These are phyloP conservation scores for Monosporascus sp. DNA, from an alignment of 2,329 filamentous ascomycete species.

Conservation along the genomic window DNA sequence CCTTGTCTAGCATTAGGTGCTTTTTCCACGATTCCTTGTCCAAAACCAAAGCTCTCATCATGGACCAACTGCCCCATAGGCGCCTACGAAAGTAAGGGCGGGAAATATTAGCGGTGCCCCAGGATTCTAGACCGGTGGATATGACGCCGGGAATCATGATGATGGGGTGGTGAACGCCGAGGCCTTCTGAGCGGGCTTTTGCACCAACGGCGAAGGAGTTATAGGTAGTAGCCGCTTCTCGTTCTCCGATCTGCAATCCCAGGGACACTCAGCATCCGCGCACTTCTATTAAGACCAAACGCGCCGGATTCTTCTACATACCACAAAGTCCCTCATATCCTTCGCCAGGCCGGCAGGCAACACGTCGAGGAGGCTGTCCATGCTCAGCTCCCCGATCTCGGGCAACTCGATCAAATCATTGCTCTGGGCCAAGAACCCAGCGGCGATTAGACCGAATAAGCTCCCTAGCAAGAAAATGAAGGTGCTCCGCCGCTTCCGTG, in stretches of 20 bases:
- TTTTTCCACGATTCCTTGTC: constrained; percentile 94
- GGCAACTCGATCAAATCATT: constrained; percentile 84
- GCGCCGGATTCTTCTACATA: constrained; percentile 36
- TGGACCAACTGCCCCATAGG: constrained; percentile 96
- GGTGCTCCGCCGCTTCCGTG: constrained; percentile 67
- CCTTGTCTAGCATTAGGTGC: constrained; percentile 94
- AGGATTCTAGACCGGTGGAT: constrained; percentile 92
- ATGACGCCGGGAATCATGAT: constrained; percentile 98
- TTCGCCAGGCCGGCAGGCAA: constrained; percentile 79
- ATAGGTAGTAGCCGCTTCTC: constrained; percentile 76
- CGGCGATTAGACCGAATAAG: constrained; percentile 82
- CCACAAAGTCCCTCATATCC: constrained; percentile 81
- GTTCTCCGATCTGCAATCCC: constrained; percentile 65
- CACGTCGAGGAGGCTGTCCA: constrained; percentile 82
- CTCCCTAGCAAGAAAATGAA: constrained; percentile 85
- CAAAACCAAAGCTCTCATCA: constrained; percentile 92
- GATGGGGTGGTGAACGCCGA: constrained; percentile 77
- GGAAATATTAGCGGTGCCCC: constrained; percentile 82
- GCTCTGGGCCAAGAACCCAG: constrained; percentile 82
- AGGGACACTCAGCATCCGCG: neutral
- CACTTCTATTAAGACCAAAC: constrained; percentile 1
- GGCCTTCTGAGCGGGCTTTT: constrained; percentile 73
- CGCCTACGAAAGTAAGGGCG: constrained; percentile 90
- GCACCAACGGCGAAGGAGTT: constrained; percentile 91
- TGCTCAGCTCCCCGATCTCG: constrained; percentile 64